Base-by-base conservation (phyloP, 352 stramenopile genomes). In the Aphanomyces cochlioides region DNA sequence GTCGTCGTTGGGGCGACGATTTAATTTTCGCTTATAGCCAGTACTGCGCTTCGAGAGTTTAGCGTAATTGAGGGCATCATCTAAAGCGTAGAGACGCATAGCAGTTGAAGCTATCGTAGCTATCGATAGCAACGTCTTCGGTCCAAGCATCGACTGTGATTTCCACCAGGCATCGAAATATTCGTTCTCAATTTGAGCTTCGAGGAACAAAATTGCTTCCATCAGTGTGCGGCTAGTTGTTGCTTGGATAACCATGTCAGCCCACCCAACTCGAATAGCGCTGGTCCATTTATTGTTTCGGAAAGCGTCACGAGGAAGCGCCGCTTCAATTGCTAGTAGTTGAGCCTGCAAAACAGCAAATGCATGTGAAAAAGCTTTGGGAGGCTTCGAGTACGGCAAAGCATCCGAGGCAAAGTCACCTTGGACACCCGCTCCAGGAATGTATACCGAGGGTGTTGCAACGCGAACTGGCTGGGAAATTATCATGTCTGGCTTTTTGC, bases 121-220 rank as follows among this genome's bases (percentile, higher is more conserved):
- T 15, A 67, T 85, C 21, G 74, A 65, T 41, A 92, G 75, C 4
- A 83, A 79, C 41, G 79, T 83, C 53, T 85, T 82, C 10, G 83
- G 80, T 3, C 84, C 87, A 39, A 84, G 82, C 40, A 92, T 68
- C 7, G 77, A 78, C 5, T 87, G 86, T 3, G 83, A 78, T 60
- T 90, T 92, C 83, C 83, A 95, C 37, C 77, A 78, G 3, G 84
- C 75, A 66, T 95, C 87, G 12, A 95, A 75, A 80, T 81, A 92
- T 47, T 95, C 87, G 6, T 67, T 77, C 48, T 95, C 87, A 53
- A 95, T 74, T 37, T 81, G 88, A 4, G 80, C 82, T 69, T 95
- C 87, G 28, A 95, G 71, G 21, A 88, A 83, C 38, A 95, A 73
- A n/a, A 85, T 79, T 10, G 79, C 84, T 53, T 92, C 82, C 64